A percentile compares a stretch with the other conserved stretches of the same genome.
phyloP scores from a whole-genome alignment of 257 asterid species.

The Mentha longifolia region DNA sequence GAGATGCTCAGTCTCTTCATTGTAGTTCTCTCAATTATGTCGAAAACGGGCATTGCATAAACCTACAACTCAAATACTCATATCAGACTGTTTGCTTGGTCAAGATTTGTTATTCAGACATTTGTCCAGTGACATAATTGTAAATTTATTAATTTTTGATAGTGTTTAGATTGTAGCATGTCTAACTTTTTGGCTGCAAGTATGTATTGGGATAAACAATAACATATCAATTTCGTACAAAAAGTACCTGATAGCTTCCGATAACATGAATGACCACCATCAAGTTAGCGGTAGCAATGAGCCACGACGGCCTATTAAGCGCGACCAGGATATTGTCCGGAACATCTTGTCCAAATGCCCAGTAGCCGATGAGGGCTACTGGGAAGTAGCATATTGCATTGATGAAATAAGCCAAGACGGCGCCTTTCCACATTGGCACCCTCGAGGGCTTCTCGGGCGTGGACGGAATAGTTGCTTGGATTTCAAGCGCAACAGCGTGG shows the following conservation, averaged over 20 bases:
- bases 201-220: not conserved
- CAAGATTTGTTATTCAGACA: not conserved
- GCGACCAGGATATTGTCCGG: slow-evolving; percentile 73
- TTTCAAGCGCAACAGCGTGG: slow-evolving; percentile 83
- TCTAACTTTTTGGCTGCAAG: too few species aligned
- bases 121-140: too few species aligned
- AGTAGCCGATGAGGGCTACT: slow-evolving; percentile 76
- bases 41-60: slow-evolving; percentile 91
- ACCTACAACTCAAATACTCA: slow-evolving; percentile 43
- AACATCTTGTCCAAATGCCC: slow-evolving; percentile 88
- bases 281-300: slow-evolving; percentile 82
- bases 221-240: not conserved
- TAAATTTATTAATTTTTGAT: too few species aligned
- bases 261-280: slow-evolving; percentile 90
- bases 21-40: slow-evolving; percentile 55
- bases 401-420: slow-evolving; percentile 66
- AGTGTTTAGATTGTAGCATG: too few species aligned
- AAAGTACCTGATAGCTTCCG: slow-evolving; percentile 81
- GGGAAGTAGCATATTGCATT: slow-evolving; percentile 84
- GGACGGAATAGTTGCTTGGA: slow-evolving; percentile 90
- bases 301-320: slow-evolving; percentile 83
- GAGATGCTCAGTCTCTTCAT: slow-evolving; percentile 47
- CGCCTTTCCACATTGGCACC: slow-evolving; percentile 97
- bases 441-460: slow-evolving; percentile 82
- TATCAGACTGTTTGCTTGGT: too few species aligned